Base-by-base conservation (phyloP, 2,329 filamentous ascomycete species). In the Xylariaceae sp. region DNA sequence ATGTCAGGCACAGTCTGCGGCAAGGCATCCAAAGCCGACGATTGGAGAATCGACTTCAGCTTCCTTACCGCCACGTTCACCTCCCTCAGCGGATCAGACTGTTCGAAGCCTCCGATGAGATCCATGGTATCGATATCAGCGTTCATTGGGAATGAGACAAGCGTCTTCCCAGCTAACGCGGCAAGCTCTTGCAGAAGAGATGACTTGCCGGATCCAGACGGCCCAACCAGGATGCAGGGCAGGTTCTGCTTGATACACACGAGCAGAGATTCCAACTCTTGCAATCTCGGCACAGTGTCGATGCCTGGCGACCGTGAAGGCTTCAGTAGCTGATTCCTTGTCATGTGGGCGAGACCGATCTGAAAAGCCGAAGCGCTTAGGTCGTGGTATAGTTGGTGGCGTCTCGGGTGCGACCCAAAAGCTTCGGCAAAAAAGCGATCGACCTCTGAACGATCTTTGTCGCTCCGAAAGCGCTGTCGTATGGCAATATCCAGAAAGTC, bases 121-220 rank as follows among this genome's bases (percentile, higher is more conserved):
- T 98, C 92, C 81, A 95, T 95, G 1, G 90, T 89, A 60, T 98
- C 92, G 31, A 95, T 85, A 53, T 98, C 94, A 5, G 89, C 83
- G 57, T 95, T 98, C 65, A 98, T 79, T 1, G 89, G 81, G 53
- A 97, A 86, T 12, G 88, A 84, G 21, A 89, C 76, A 3, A 97
- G 68, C 1, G 79, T 71, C 39, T 83, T 83, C 16, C 92, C 92
- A 29, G 78, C 78, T 16, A 84, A 66, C 9, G 84, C 81, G n/a
- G 92, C 89, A 18, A 95, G 71, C 47, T 90, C 82, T 43, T 83
- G 75, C 11, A 98, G 67, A 4, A 95, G 70, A 4, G 78, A 76
- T 1, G 87, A 90, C 63, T 98, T 98, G 18, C 92, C 92, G 48
- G 80, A 83, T 1, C 89, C 90, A 0, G 90, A 84, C 2, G 85